These are phyloP conservation scores for Hydrangea macrophylla DNA, from an alignment of 148 eudicot species.

Conservation along the genomic window DNA sequence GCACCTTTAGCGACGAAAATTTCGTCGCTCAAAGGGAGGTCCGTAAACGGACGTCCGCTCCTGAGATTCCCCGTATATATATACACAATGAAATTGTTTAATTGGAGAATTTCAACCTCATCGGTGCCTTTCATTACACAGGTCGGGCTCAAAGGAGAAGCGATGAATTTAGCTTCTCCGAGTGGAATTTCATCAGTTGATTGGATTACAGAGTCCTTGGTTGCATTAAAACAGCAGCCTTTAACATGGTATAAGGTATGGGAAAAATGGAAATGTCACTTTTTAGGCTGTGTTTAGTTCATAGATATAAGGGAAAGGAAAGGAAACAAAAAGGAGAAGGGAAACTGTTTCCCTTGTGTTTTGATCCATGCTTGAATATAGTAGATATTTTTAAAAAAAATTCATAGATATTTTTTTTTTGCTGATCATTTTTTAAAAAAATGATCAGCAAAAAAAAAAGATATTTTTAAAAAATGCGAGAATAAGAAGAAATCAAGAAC, in stretches of 20 bases:
- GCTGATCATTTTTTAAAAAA: no score
- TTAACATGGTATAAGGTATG: conserved; percentile 92
- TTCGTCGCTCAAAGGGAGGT: no score
- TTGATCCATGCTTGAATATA: no score
- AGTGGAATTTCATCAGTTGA: conserved; percentile 41
- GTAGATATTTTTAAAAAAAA: no score
- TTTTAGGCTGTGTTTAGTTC: not conserved
- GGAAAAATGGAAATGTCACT: not conserved
- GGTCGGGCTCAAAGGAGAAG: conserved; percentile 90
- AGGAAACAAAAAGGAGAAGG: no score
- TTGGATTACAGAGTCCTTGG: conserved; percentile 57
- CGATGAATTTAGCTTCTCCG: conserved; percentile 66
- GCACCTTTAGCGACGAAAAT: no score
- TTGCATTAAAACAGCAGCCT: conserved; percentile 48
- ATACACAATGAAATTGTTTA: not conserved
- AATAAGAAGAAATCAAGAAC: no score
- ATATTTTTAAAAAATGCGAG: no score
- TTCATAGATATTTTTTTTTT: no score
- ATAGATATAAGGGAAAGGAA: not conserved
- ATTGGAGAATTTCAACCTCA: not conserved
- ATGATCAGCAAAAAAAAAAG: no score
- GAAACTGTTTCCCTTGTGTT: no score
- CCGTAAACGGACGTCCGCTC: no score
- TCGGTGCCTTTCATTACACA: conserved; percentile 22
- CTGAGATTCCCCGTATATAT: not conserved